Percentiles rank a stretch among this genome's conserved stretches.
Conservation (phyloP, 2,329 filamentous ascomycete genomes). For the Colletotrichum sp. region DNA sequence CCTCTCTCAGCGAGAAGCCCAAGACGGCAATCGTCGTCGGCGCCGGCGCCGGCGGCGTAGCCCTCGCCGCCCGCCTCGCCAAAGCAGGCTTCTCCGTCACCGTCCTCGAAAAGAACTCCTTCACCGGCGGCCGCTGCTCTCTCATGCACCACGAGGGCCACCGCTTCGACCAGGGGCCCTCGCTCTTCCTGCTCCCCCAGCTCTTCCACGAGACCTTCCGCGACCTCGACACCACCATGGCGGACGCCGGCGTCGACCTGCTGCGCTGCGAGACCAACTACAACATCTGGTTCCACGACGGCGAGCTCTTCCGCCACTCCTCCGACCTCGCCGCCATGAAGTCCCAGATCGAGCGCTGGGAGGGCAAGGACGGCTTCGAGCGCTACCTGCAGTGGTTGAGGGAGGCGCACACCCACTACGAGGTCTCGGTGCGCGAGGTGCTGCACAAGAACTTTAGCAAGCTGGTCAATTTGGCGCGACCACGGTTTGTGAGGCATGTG, state of each 20-base stretch:
- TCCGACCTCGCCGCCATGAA: slow-evolving; percentile 77
- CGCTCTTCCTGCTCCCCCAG: slow-evolving; percentile 72
- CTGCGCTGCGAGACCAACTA: slow-evolving; percentile 80
- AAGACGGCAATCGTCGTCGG: slow-evolving; percentile 34
- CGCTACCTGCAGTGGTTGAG: slow-evolving; percentile 71
- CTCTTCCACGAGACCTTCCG: slow-evolving; percentile 73
- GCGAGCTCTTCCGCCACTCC: slow-evolving; percentile 65
- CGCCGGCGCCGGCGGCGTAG: slow-evolving; percentile 74
- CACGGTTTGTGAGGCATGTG: slow-evolving; percentile 63
- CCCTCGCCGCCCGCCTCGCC: slow-evolving; percentile 74
- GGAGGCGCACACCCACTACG: slow-evolving; percentile 74
- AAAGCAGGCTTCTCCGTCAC: slow-evolving; percentile 75
- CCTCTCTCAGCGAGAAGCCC: slow-evolving; percentile 29
- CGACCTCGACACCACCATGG: slow-evolving; percentile 71
- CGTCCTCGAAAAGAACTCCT: slow-evolving; percentile 78
- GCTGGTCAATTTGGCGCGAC: slow-evolving; percentile 60
- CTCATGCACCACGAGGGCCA: slow-evolving; percentile 66
- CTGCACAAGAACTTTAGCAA: slow-evolving; percentile 71
- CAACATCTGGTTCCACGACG: slow-evolving; percentile 75
- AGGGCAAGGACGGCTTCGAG: slow-evolving; percentile 73
- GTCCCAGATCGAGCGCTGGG: slow-evolving; percentile 72
- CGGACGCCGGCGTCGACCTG: slow-evolving; percentile 69
- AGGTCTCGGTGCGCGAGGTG: slow-evolving; percentile 70
- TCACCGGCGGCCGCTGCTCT: slow-evolving; percentile 75
- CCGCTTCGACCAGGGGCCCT: slow-evolving; percentile 80